Base-by-base conservation (phyloP, 257 asterid genomes). In the Galeopsis tetrahit region DNA sequence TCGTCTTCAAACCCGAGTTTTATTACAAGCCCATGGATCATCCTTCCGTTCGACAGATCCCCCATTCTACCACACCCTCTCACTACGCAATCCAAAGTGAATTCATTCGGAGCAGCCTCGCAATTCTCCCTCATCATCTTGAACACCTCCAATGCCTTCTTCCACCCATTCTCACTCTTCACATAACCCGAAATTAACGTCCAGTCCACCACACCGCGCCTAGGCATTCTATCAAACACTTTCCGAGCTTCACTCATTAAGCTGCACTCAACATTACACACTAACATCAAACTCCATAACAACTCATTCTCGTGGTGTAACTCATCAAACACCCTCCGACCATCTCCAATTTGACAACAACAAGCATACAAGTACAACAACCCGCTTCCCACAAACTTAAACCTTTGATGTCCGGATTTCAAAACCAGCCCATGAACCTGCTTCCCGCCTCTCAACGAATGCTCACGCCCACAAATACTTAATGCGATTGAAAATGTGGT, bases 221-320 rank as follows among this genome's bases (percentile, higher is more conserved):
- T 46, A 0, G 97, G 95, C 93, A 88, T 92, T 75, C 71, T 60
- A 31, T 44, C 62, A 14, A 92, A 90, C 51, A 90, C 66, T 42
- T 34, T 34, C 49, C 76, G 70, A 52, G 95, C 98, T 35, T 92
- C 91, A 49, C 53, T 68, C 87, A 87, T 68, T 43, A 85, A 69
- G 68, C 78, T 69, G 42, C 91, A 83, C 69, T 84, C 86, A 63
- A 85, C 97, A 75, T 85, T 88, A 7, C 88, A 88, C 32, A 77
- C 84, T 55, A 92, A 79, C 93, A 92, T 87, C 84, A 84, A 81
- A 75, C 95, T 84, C 96, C 95, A 88, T 46, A 90, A 56, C 68
- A 85, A 66, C 72, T 80, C 93, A 53, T 88, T 90, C 70, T 69
- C 82, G 33, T 66, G 65, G 58, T 64, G 77, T 42, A 85, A 78